Evolutionary conservation across 1,284 basidiomycete genomes (phyloP).

Genomic region (Schizophyllum commune): DNA sequence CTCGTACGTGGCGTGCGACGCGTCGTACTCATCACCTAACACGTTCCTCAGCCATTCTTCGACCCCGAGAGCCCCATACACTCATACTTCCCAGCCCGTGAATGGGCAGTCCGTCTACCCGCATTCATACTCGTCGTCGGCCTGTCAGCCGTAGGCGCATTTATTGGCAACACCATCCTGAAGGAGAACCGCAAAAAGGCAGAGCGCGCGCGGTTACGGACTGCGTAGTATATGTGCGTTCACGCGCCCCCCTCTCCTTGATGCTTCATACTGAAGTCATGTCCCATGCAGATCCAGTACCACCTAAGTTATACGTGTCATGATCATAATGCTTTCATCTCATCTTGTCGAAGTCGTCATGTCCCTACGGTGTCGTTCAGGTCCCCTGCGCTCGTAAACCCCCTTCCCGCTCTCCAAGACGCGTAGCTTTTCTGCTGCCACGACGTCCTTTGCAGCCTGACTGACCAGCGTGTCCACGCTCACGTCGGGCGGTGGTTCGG

Average conservation of each 20-base stretch:
- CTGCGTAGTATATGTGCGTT: conserved; percentile 31
- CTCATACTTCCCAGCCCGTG: conserved; percentile 72
- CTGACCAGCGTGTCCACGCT: conserved; percentile 36
- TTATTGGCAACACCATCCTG: conserved; percentile 70
- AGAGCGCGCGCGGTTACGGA: conserved; percentile 46
- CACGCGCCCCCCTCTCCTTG: not conserved
- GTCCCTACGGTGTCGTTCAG: conserved; percentile 20
- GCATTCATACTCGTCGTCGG: conserved; percentile 78
- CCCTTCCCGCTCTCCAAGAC: conserved; percentile 29
- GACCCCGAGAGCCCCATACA: conserved; percentile 68
- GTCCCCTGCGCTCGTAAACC: conserved; percentile 17
- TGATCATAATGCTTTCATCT: not conserved
- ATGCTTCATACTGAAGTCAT: not conserved
- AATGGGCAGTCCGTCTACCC: conserved; percentile 87
- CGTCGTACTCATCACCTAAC: not conserved
- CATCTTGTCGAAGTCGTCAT: conserved; percentile 9
- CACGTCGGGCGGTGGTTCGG: conserved; percentile 39
- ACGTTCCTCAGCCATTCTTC: conserved; percentile 69
- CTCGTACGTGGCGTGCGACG: conserved; percentile 45
- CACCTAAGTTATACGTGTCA: not conserved
- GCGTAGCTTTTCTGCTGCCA: conserved; percentile 56
- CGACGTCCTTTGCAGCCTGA: conserved; percentile 49
- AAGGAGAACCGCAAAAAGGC: conserved; percentile 67
- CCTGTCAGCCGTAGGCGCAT: conserved; percentile 67
- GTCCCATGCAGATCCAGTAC: not conserved